A percentile compares a stretch with the other conserved stretches of the same genome.
phyloP scores from a whole-genome alignment of 371 early-diverging fungal genomes.

The Blastocladiella emersonii region DNA sequence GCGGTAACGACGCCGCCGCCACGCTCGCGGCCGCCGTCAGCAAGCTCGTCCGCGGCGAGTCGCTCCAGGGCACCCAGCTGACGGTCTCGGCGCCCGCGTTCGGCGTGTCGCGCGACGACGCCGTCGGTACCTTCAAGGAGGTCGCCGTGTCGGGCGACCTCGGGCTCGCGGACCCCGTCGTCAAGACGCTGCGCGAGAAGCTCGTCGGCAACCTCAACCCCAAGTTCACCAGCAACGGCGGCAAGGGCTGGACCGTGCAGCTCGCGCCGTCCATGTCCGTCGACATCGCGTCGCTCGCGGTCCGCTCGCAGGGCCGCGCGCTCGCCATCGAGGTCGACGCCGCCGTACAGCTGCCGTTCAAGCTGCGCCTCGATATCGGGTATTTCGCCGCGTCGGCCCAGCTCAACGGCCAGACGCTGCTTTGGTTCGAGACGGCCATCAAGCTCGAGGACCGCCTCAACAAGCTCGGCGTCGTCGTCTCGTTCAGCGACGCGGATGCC shows the following conservation, averaged over 20 bases:
- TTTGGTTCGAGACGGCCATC: not conserved
- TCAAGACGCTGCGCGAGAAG: not conserved
- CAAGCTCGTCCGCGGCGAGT: not conserved
- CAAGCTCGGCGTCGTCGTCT: not conserved
- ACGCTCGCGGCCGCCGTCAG: not conserved
- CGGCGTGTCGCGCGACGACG: not conserved
- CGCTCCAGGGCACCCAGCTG: not conserved
- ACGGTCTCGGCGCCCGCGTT: not conserved
- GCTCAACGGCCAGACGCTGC: not conserved
- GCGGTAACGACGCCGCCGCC: not conserved
- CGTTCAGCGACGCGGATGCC: not conserved
- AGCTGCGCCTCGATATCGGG: not conserved
- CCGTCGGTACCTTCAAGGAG: not conserved
- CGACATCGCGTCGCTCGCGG: not conserved
- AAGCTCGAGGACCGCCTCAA: not conserved
- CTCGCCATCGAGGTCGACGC: not conserved
- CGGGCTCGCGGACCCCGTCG: not conserved
- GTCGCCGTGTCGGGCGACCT: not conserved
- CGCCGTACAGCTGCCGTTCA: not conserved
- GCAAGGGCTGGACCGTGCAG: not conserved
- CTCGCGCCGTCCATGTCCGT: not conserved
- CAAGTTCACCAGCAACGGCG: not conserved
- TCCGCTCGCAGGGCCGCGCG: not conserved
- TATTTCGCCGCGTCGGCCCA: not conserved
- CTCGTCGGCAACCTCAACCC: not conserved